Evolutionary conservation across 1,284 basidiomycete genomes (phyloP), one percentile per base, ranked within the genome.

Genomic region (Thecaphora thlaspeos): DNA sequence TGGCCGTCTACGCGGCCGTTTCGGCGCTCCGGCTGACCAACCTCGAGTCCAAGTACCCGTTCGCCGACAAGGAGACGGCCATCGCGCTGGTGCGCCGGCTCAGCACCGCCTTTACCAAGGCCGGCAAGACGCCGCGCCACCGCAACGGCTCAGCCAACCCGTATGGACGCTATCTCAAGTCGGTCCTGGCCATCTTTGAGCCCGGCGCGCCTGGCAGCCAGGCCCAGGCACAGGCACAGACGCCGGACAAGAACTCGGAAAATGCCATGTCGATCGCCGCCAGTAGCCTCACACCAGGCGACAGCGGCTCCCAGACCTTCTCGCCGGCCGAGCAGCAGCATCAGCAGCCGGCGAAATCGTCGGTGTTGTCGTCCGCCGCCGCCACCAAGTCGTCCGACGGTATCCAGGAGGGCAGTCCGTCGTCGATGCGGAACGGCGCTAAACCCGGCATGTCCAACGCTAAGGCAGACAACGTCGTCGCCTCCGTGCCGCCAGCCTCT

Each of bases 111-210:
- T 55, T 72, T 51, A 62, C 56, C 4, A 55, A 49, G 21, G 70
- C 70, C n/a, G 70, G 70, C 38, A 61, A 59, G 49, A 70, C 66
- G 7, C 70, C 70, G 15, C 52, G 53, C 17, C 70, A 72, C 36
- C 65, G 70, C 34, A 68, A 70, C 34, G 68, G 70, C 0, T 70
- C 68, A 8, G 70, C 70, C 2, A 66, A 58, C 12, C 64, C 70
- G 1, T 72, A 70, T 21, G 70, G 68, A 9, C 50, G 55, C 4
- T 70, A 69, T 23, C 65, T 72, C 53, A 64, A 46, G 32, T 64
- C 64, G 14, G 65, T 70, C 18, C 45, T 70, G 34, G 55, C 58
- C 12, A 58, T 54, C 9, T 65, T 60, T 24, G 58, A 65, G 43
- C 62, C 62, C 14, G 57, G 57, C 26, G 7, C 37, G 17, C 37